Base-by-base conservation (phyloP, 371 early-diverging fungal species). In the Chytridium lagenaria region DNA sequence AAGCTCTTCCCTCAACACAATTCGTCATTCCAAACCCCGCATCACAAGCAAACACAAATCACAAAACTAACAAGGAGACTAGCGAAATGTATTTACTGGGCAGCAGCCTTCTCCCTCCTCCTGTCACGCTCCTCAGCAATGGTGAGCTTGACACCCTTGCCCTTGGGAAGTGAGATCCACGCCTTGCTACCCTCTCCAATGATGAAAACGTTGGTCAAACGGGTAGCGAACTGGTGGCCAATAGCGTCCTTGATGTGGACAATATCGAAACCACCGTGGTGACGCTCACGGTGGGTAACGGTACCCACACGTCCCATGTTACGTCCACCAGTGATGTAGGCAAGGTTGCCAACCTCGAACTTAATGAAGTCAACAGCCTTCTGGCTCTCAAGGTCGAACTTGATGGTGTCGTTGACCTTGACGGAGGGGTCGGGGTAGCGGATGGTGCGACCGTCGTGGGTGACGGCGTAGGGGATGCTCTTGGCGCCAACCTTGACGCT, bases 291-390 rank as follows among this genome's bases (percentile, higher is more conserved):
- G 90, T 95, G 94, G 77, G 93, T 92, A 83, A 99, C 94, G 82
- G 94, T 88, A 89, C 99, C 99, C 77, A 99, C 93, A 90, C 99
- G 97, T 79, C 99, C 99, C 89, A 95, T 95, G 91, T 98, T 98
- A 82, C 95, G 95, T 83, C 99, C 99, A 78, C 97, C 98, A 78
- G 98, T 98, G 82, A 96, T 91, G 92, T 93, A 96, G 76, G 91
- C 96, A 59, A 97, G 85, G 90, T 98, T 97, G 77, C 99, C 99
- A 52, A 90, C 87, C 78, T 95, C 98, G 88, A 99, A 97, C 90
- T 94, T 94, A 90, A 96, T 85, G 83, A 91, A 93, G 77, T 94
- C 99, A 72, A 87, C 86, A 79, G 98, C 90, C 93, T 98, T 99
- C 84, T 92, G 90, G 67, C 90, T 89, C 82, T 92, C 97, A 65